Base-by-base conservation (phyloP, 1,284 basidiomycete genomes). In the Puccinia polysora region DNA sequence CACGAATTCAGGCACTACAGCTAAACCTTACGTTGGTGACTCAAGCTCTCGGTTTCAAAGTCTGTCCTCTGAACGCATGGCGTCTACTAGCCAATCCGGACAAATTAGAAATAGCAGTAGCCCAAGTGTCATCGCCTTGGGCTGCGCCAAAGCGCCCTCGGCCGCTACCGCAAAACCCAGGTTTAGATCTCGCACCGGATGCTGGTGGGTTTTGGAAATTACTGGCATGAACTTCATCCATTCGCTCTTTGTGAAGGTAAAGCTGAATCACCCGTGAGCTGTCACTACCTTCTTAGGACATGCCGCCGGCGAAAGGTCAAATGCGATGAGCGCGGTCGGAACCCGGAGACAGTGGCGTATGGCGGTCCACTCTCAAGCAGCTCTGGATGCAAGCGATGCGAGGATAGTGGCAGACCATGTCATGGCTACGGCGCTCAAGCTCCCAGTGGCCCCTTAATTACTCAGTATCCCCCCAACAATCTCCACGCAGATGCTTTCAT, bases 251-350 rank as follows among this genome's bases (percentile, higher is more conserved):
- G 40, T 43, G 18, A 43, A 8, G 8, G 8, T 43, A 43, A 8
- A 43, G 18, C 18, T 43, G 40, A 43, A 8, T 43, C 8, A 43
- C 8, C 8, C 38, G n/a, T 43, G 10, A 45, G 12, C 34, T 50
- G 23, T 14, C 62, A 2, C 20, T 34, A 14, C 38, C 15, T 55
- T 59, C 18, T 28, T 30, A 71, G 68, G 68, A 71, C 68, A 15
- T 71, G 68, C 53, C 56, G 68, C 30, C 15, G 34, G 36, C 68
- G 68, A 6, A 71, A 71, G 25, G 68, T 71, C 15, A 71, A 71
- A 53, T 71, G 68, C 49, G 68, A 71, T 63, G 68, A 71, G 45
- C 56, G 68, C 23, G 68, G 68, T 32, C 56, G 68, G 34, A 71
- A 71, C 58, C 58, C 68, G 25, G 68, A 60, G 40, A 71, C 68